Evolutionary conservation across 1,284 basidiomycete species (phyloP), one percentile per base, ranked within the genome.

Genomic region (Athelia sp.): DNA sequence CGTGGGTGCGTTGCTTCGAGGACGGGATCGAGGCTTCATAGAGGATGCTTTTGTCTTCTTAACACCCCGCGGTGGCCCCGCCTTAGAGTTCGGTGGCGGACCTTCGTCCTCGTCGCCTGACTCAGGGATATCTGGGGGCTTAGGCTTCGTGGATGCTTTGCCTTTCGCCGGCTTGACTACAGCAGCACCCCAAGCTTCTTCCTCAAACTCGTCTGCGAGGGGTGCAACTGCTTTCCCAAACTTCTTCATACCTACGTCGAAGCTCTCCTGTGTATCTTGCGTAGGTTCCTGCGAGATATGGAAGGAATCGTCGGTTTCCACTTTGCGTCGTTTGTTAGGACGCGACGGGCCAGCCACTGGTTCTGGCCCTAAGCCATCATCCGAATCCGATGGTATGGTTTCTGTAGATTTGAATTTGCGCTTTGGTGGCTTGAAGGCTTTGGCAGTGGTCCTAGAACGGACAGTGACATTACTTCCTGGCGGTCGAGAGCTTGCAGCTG

Each of bases 61-160:
- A 17, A 36, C 43, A 17, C 62, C 58, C 31, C 56, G 56, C 23
- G 62, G 62, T 23, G 64, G 65, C 1, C 64, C 62, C 6, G 63
- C 6, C 24, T 65, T 47, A 2, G 17, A 60, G 8, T 56, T 31
- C n/a, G 43, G 51, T 18, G 9, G 4, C 1, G 23, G 31, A 2
- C 22, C 8, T 3, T 32, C 6, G 22, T 49, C 47, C 8, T 21
- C 46, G 6, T 29, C 26, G 26, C 26, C 13, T 29, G 26, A 29
- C 4, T 29, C 13, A 4, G 13, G 13, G 4, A 4, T 29, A 29
- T 29, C 26, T 29, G 6, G 26, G 13, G 26, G 6, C 26, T 29
- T 29, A 29, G 26, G 6, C 13, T 29, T 29, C 26, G 26, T 29
- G 13, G 26, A 29, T 29, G 26, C 4, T 40, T 40, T 40, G 36